phyloP scores from a whole-genome alignment of 805 yeast species.

The Yarrowia sp. region DNA sequence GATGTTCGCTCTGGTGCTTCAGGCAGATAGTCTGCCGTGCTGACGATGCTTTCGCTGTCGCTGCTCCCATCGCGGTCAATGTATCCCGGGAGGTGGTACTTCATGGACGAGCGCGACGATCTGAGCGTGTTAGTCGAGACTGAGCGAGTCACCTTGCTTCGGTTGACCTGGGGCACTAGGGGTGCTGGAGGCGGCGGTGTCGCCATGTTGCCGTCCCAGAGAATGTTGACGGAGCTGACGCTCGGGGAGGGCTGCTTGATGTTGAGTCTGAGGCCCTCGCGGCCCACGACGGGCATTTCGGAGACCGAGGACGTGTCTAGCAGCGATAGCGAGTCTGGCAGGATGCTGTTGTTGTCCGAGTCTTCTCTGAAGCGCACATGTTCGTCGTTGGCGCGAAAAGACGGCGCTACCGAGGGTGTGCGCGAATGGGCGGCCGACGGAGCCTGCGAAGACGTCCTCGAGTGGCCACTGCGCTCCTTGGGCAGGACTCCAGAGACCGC shows the following conservation, averaged over 20 bases:
- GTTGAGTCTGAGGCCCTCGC: not conserved
- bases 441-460: not conserved
- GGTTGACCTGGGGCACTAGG: not conserved
- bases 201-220: constrained; percentile 22
- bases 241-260: constrained; percentile 15
- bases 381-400: not conserved
- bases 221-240: constrained; percentile 12
- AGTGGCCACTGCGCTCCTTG: constrained; percentile 18
- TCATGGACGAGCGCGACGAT: constrained; percentile 16
- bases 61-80: constrained; percentile 32
- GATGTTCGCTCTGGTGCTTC: constrained; percentile 28
- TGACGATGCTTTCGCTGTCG: constrained; percentile 34
- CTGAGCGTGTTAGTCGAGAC: constrained; percentile 16
- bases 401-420: not conserved
- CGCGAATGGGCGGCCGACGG: not conserved
- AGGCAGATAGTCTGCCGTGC: constrained; percentile 29
- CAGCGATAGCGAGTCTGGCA: constrained; percentile 14
- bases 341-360: constrained; percentile 9
- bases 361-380: constrained; percentile 1
- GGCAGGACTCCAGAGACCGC: constrained; percentile 32
- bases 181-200: constrained; percentile 11
- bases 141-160: constrained; percentile 8
- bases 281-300: constrained; percentile 18
- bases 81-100: constrained; percentile 22
- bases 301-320: constrained; percentile 14